These are phyloP conservation scores for Penicillium sp. DNA, from an alignment of 2,329 filamentous ascomycete species.

Conservation along the genomic window DNA sequence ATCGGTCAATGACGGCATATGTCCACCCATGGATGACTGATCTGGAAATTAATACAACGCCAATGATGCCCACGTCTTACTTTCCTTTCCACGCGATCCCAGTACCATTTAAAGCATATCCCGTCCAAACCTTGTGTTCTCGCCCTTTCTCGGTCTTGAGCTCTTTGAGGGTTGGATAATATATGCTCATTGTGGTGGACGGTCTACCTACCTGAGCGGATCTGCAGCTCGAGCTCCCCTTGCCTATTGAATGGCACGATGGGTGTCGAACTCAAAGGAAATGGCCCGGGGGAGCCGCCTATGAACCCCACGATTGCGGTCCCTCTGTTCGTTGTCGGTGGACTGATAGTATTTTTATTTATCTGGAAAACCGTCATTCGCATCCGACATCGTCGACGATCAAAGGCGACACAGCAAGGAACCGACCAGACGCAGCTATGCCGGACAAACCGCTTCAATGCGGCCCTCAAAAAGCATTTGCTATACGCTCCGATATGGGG, in stretches of 20 bases:
- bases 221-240: not conserved
- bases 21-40: not conserved
- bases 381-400: slow-evolving; percentile 26
- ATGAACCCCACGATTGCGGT: slow-evolving; percentile 35
- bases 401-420: slow-evolving; percentile 16
- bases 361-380: slow-evolving; percentile 23
- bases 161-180: slow-evolving; percentile 13
- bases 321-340: slow-evolving; percentile 31
- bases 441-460: slow-evolving; percentile 12
- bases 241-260: slow-evolving; percentile 21
- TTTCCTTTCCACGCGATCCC: not conserved
- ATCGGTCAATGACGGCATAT: slow-evolving; percentile 28
- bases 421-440: slow-evolving; percentile 25
- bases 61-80: slow-evolving; percentile 1
- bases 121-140: not conserved
- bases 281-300: slow-evolving; percentile 27
- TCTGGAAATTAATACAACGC: slow-evolving; percentile 15
- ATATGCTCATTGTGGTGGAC: slow-evolving; percentile 13
- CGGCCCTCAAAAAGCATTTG: slow-evolving; percentile 40
- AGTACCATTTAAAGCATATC: not conserved
- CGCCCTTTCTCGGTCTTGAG: slow-evolving; percentile 2
- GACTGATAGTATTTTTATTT: slow-evolving; percentile 25
- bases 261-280: slow-evolving; percentile 32
- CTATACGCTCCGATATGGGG: slow-evolving; percentile 63
- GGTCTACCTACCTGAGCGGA: slow-evolving; percentile 2